Evolutionary conservation across 2,329 filamentous ascomycete species (phyloP).

Genomic region (Pestalotiopsis sp.): DNA sequence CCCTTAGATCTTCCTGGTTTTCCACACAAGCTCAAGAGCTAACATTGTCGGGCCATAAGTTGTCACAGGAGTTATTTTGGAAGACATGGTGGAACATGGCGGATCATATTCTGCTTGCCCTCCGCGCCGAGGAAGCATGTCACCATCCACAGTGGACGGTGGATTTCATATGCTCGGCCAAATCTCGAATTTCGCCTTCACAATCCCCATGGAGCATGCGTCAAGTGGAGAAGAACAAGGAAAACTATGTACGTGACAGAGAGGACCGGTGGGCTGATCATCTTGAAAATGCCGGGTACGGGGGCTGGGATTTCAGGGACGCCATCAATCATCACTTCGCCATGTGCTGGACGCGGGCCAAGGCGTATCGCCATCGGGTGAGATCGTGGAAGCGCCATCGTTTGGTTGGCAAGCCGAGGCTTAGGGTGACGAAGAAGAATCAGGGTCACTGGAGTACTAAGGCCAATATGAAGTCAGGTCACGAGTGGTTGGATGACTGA

Average conservation of each 20-base stretch:
- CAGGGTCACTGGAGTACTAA: not conserved
- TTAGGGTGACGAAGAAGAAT: not conserved
- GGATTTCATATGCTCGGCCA: not conserved
- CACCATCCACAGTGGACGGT: not conserved
- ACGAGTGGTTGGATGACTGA: not conserved
- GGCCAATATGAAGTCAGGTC: not conserved
- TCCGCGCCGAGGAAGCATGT: not conserved
- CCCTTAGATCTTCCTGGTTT: not conserved
- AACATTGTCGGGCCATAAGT: not conserved
- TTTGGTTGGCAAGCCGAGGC: not conserved
- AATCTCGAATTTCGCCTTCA: not conserved
- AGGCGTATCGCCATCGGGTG: not conserved
- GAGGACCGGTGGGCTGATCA: not conserved
- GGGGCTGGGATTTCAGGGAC: not conserved
- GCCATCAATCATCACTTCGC: not conserved
- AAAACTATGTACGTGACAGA: not conserved
- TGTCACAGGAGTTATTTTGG: not conserved
- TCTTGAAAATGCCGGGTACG: not conserved
- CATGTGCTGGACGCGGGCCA: not conserved
- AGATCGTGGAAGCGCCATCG: not conserved
- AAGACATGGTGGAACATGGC: not conserved
- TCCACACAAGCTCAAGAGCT: not conserved
- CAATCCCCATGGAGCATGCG: not conserved
- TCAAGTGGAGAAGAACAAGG: not conserved
- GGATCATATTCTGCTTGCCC: not conserved